Evolutionary conservation across 345 rosid species (phyloP).

Genomic region (Trapa bicornis): DNA sequence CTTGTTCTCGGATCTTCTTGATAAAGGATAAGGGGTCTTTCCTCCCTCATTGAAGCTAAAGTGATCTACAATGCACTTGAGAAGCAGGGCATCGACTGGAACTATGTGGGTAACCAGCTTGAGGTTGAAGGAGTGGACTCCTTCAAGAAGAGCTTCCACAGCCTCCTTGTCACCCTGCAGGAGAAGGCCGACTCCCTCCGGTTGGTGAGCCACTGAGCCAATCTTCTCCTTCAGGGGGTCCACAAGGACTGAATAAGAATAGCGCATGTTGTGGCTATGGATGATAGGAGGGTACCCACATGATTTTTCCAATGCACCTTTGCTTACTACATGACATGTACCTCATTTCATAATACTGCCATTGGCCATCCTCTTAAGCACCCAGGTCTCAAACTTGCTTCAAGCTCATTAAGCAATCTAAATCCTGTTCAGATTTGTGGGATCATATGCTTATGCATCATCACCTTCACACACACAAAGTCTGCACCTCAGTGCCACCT

Average conservation of each 20-base stretch:
- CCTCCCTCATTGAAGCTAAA: conserved; percentile 43
- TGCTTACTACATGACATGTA: background rate
- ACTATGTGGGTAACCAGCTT: conserved; percentile 60
- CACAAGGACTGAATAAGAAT: background rate
- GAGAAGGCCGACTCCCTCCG: conserved; percentile 92
- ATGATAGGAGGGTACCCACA: background rate
- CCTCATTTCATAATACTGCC: too few relatives aligned
- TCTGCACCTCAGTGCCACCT: too few relatives aligned
- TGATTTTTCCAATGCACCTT: too few relatives aligned
- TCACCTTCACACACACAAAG: background rate
- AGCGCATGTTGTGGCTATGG: background rate
- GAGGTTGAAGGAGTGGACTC: conserved; percentile 87
- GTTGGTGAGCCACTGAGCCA: conserved; percentile 44
- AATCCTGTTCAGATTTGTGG: background rate
- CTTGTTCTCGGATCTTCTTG: too few relatives aligned
- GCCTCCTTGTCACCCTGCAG: conserved; percentile 80
- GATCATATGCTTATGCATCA: background rate
- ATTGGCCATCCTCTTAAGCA: too few relatives aligned
- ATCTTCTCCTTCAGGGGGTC: background rate
- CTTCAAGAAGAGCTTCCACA: conserved; percentile 91
- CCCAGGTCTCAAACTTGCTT: background rate
- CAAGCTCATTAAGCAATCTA: background rate
- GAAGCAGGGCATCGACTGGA: conserved; percentile 94
- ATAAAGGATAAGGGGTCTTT: too few relatives aligned
- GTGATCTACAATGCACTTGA: conserved; percentile 89